A percentile compares a stretch with the other conserved stretches of the same genome.
phyloP scores from a whole-genome alignment of 345 rosid genomes.

The Eucalyptus pauciflora region DNA sequence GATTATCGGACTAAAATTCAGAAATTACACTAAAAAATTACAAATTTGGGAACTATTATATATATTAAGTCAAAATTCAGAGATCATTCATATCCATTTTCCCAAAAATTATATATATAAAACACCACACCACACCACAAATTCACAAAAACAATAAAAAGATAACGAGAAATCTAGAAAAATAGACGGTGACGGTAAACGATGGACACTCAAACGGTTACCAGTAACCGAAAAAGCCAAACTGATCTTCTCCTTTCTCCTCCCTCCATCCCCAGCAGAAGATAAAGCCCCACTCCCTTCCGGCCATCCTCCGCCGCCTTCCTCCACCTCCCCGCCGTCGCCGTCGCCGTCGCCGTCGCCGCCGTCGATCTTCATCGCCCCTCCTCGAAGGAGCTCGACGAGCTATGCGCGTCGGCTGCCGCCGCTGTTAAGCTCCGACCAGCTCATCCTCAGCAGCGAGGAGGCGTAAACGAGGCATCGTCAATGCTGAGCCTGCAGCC shows the following conservation, averaged over 20 bases:
- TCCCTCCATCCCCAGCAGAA: neutral
- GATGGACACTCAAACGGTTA: neutral
- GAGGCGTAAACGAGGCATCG: neutral
- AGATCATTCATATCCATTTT: too few species aligned
- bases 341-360: too few species aligned
- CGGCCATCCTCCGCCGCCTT: neutral
- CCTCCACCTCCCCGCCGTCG: neutral
- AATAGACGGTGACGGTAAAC: neutral
- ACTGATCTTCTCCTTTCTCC: neutral
- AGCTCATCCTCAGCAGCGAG: neutral
- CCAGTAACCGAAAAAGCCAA: neutral
- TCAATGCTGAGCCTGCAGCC: neutral
- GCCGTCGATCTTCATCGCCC: neutral
- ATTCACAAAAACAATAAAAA: neutral
- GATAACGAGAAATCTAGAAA: neutral
- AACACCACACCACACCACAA: neutral
- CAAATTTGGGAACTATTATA: too few species aligned
- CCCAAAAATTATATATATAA: too few species aligned
- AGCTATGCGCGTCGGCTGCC: neutral
- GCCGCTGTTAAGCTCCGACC: neutral
- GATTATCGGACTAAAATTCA: rapidly evolving
- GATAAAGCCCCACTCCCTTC: neutral
- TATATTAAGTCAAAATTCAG: too few species aligned
- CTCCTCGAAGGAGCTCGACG: neutral
- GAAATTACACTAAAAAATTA: rapidly evolving